Conservation (phyloP, 2,329 filamentous ascomycete genomes). For the Clonostachys rosea region DNA sequence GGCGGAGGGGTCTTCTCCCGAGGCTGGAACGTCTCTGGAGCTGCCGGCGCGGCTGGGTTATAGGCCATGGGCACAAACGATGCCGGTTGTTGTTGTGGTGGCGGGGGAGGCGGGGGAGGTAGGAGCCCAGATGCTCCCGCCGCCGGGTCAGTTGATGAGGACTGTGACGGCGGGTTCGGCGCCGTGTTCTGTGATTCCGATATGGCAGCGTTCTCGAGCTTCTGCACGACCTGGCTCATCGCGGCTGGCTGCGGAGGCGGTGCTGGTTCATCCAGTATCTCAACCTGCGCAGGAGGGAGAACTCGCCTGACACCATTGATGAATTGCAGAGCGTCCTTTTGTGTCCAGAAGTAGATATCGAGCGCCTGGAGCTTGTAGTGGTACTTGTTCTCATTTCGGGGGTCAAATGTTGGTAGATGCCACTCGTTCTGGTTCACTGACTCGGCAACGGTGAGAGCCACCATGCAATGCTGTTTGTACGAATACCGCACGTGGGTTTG, state of each 20-base stretch:
- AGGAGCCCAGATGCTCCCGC: not conserved
- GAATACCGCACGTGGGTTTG: slow-evolving; percentile 62
- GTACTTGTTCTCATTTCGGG: slow-evolving; percentile 70
- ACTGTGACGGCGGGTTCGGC: slow-evolving; percentile 9
- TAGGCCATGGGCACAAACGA: slow-evolving; percentile 65
- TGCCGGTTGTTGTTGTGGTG: slow-evolving; percentile 20
- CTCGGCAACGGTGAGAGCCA: slow-evolving; percentile 61
- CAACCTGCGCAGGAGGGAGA: slow-evolving; percentile 54
- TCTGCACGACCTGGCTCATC: slow-evolving; percentile 68
- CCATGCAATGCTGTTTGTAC: slow-evolving; percentile 68
- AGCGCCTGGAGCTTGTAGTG: slow-evolving; percentile 73
- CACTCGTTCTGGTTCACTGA: slow-evolving; percentile 55
- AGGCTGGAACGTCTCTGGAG: slow-evolving; percentile 66
- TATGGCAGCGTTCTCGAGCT: slow-evolving; percentile 68
- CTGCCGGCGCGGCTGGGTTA: slow-evolving; percentile 73
- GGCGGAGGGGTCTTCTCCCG: slow-evolving; percentile 79
- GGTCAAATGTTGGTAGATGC: slow-evolving; percentile 72
- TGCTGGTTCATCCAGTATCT: slow-evolving; percentile 60
- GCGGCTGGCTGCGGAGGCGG: slow-evolving; percentile 39
- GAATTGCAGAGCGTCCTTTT: slow-evolving; percentile 66
- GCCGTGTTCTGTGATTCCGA: slow-evolving; percentile 46
- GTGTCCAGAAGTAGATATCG: slow-evolving; percentile 78
- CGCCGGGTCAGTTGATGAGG: not conserved
- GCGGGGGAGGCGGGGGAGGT: slow-evolving; percentile 16
- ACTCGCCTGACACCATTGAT: slow-evolving; percentile 64